Base-by-base conservation (phyloP, 1,284 basidiomycete species). In the Papiliotrema nemorosa region DNA sequence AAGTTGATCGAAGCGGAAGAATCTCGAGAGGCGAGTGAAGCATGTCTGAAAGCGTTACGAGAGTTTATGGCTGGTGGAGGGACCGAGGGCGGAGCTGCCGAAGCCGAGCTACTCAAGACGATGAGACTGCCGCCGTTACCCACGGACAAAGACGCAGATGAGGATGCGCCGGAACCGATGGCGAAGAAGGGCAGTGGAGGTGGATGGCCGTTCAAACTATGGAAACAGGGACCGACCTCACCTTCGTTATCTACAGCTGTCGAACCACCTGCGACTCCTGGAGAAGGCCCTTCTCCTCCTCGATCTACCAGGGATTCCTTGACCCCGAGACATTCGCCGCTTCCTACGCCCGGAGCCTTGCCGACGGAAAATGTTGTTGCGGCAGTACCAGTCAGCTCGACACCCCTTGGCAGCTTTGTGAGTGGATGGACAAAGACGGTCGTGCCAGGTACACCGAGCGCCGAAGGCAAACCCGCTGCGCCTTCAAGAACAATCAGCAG, bases 1-100 rank as follows among this genome's bases (percentile, higher is more conserved):
- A 81, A 84, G 49, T 72, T 94, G 33, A 82, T 70, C 25, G 90
- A 93, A 63, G 80, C 85, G 2, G 85, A 82, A 52, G 91, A 96
- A 69, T 89, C 88, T 2, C 80, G 83, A 39, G 83, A 88, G 63
- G 91, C 91, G 7, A 88, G 85, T n/a, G 90, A 96, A 59, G 81
- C 80, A 2, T 92, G 89, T 65, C 83, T 88, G 54, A 82, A 82
- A 49, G 87, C 87, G 0, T 76, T 96, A 31, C 80, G 90, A 34
- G 86, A 85, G 49, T 96, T 90, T 67, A 91, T 96, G 60, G 82
- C 84, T 1, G 36, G 43, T 13, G 58, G 53, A 10, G 45, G 57
- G 53, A 52, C 56, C 47, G 56, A 51, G 29, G 56, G 44, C 4
- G 62, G 38, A 5, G 49, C 44, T 24, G 38, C 54, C 7, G 52